phyloP scores from a whole-genome alignment of 345 rosid genomes.

The Syzygium grande region DNA sequence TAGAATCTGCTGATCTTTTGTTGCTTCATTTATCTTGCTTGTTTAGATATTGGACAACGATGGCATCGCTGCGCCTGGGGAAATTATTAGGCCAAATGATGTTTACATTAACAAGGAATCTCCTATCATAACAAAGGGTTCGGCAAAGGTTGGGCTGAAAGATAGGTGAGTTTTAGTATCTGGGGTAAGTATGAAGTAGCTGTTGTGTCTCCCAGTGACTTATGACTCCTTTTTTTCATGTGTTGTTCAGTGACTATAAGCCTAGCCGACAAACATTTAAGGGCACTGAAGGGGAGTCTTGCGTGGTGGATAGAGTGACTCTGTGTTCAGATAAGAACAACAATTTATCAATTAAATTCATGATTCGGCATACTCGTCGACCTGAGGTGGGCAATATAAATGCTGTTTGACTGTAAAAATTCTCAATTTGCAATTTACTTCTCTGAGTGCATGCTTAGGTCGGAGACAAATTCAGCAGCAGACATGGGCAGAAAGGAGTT shows the following conservation, averaged over 20 bases:
- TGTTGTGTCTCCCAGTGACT: neutral
- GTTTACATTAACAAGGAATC: conserved; percentile 56
- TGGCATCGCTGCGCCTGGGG: conserved; percentile 89
- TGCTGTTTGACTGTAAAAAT: neutral
- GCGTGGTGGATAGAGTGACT: conserved; percentile 83
- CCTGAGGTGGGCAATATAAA: conserved; percentile 56
- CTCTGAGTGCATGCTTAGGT: conserved; percentile 27
- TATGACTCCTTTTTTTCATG: neutral
- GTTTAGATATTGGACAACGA: conserved; percentile 72
- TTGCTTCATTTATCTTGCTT: neutral
- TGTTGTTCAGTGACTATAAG: conserved; percentile 51
- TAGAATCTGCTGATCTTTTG: neutral
- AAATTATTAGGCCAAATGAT: conserved; percentile 66
- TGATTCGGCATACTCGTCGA: conserved; percentile 88
- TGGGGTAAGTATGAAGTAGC: neutral
- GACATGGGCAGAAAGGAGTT: conserved; percentile 99
- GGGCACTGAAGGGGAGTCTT: conserved; percentile 75
- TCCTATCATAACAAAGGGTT: conserved; percentile 36
- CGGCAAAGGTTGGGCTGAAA: conserved; percentile 12
- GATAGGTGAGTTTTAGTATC: conserved; percentile 36
- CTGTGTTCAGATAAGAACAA: conserved; percentile 44
- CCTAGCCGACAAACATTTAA: conserved; percentile 42
- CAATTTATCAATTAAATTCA: conserved; percentile 46
- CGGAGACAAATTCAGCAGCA: conserved; percentile 97
- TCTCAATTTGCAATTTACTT: neutral